Base-by-base conservation (phyloP, 345 rosid genomes). In the Salix caprea region DNA sequence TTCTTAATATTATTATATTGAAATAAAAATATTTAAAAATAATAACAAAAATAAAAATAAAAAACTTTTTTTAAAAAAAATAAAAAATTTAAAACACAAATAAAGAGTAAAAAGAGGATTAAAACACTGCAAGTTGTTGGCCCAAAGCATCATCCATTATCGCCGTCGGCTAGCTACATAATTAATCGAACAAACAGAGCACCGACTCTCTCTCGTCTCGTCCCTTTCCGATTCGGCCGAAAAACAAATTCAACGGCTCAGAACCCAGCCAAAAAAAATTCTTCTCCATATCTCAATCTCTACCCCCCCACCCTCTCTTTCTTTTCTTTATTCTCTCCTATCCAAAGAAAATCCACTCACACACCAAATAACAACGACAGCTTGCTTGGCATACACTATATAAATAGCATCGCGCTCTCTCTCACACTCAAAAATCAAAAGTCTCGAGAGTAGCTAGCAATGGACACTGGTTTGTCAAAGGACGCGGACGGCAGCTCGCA, bases 401-500 rank as follows among this genome's bases (percentile, higher is more conserved):
- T 54, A 56, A n/a, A 21, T 56, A n/a, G 23, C 15, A 58, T 21
- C 62, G 23, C 64, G 10, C 26, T 58, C 28, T 8, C 26, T 15
- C 16, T 56, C 26, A 2, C 0, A 2, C 61, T 58, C 26, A 23
- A 58, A 58, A 58, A n/a, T 58, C 64, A 58, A 58, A 5, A 58
- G 64, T n/a, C 64, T 7, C 7, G 58, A 19, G 58, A 42, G 32
- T 28, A 28, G 48, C 11, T n/a, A 48, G 64, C 37, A 48, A 95
- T 96, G 99, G 99, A 98, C 58, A 81, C 96, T 11, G 87, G 89
- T 37, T 72, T 88, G 56, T 96, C 99, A 62, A 93, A 82, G 87
- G 86, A 80, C 71, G 80, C 52, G 26, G 98, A 90, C 16, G 94
- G 87, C 10, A 88, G 81, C 21, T 73, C 65, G 36, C 83, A 86